A percentile compares a stretch with the other conserved stretches of the same genome.
phyloP scores from a whole-genome alignment of 495 filamentous ascomycete genomes.

The Aspergillus funiculosus region DNA sequence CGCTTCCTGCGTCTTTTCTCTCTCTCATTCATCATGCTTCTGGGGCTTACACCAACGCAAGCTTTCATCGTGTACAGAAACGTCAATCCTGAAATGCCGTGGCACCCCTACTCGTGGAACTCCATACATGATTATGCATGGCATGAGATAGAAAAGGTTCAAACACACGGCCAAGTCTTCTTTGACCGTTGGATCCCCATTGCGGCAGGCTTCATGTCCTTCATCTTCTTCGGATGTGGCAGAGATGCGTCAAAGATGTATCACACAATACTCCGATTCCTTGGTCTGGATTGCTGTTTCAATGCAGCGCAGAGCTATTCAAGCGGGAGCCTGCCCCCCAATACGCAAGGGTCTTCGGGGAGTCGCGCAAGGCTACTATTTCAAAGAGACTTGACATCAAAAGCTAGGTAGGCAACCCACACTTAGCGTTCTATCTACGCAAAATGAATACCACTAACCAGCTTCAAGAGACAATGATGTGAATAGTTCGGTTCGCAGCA shows the following conservation, averaged over 20 bases:
- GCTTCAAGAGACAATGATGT: conserved; percentile 9
- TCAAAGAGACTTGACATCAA: conserved; percentile 15
- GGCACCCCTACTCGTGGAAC: conserved; percentile 49
- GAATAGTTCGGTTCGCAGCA: conserved; percentile 4
- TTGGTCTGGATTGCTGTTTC: conserved; percentile 29
- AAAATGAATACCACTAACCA: not conserved
- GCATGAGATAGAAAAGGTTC: conserved; percentile 56
- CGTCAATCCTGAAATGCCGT: conserved; percentile 33
- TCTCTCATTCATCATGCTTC: conserved; percentile 61
- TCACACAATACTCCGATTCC: conserved; percentile 33
- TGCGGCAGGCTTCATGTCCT: conserved; percentile 53
- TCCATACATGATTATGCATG: conserved; percentile 52
- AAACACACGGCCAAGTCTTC: conserved; percentile 47
- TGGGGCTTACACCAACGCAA: conserved; percentile 59
- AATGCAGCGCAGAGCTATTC: conserved; percentile 10
- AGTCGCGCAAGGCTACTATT: conserved; percentile 28
- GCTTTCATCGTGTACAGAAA: conserved; percentile 56
- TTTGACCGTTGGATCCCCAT: conserved; percentile 67
- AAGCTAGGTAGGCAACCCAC: conserved; percentile 14
- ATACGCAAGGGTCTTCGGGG: conserved; percentile 16
- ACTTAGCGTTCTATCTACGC: not conserved
- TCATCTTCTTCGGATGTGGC: conserved; percentile 77
- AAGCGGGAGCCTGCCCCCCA: conserved; percentile 10
- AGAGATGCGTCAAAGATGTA: conserved; percentile 72
- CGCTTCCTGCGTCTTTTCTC: conserved; percentile 75